A percentile compares a stretch with the other conserved stretches of the same genome.
Conservation (phyloP, 352 stramenopile genomes). For the Phytophthora syringae region DNA sequence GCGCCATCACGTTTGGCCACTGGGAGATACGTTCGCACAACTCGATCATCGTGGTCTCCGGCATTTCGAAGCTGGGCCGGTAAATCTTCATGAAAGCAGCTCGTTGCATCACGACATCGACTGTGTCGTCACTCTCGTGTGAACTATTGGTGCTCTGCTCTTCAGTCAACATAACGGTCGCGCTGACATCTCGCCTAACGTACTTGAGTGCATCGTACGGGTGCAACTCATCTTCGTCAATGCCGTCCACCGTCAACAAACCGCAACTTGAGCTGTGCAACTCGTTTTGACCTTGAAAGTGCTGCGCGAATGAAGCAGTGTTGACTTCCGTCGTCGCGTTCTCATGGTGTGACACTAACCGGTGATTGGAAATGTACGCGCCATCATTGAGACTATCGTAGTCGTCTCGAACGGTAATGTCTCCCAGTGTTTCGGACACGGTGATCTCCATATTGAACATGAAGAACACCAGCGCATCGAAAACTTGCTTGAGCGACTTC, state of each 20-base stretch:
- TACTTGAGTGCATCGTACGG: slow-evolving; percentile 38
- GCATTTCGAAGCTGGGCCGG: not conserved
- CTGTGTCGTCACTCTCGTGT: no score
- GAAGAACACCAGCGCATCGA: slow-evolving; percentile 44
- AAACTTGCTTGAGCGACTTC: slow-evolving; percentile 45
- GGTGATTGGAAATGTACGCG: slow-evolving; percentile 39
- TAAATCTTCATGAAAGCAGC: no score
- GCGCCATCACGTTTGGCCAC: slow-evolving; percentile 11
- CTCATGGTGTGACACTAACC: slow-evolving; percentile 35
- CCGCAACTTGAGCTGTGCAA: slow-evolving; percentile 32
- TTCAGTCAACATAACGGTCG: slow-evolving; percentile 31
- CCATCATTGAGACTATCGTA: slow-evolving; percentile 31
- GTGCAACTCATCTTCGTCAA: slow-evolving; percentile 36
- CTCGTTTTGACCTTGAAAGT: not conserved
- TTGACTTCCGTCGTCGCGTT: slow-evolving; percentile 5
- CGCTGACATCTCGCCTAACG: slow-evolving; percentile 47
- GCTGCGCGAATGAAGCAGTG: no score
- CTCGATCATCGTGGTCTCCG: not conserved
- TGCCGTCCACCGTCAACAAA: no score
- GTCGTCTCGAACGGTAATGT: slow-evolving; percentile 50
- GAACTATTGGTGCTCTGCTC: not conserved
- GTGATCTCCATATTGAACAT: slow-evolving; percentile 56
- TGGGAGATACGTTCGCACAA: slow-evolving; percentile 10
- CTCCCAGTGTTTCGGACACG: slow-evolving; percentile 42
- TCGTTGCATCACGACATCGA: no score